A percentile compares a stretch with the other conserved stretches of the same genome.
Evolutionary conservation across 768 basidiomycete genomes (phyloP).

Genomic region (Mycena chlorophos): DNA sequence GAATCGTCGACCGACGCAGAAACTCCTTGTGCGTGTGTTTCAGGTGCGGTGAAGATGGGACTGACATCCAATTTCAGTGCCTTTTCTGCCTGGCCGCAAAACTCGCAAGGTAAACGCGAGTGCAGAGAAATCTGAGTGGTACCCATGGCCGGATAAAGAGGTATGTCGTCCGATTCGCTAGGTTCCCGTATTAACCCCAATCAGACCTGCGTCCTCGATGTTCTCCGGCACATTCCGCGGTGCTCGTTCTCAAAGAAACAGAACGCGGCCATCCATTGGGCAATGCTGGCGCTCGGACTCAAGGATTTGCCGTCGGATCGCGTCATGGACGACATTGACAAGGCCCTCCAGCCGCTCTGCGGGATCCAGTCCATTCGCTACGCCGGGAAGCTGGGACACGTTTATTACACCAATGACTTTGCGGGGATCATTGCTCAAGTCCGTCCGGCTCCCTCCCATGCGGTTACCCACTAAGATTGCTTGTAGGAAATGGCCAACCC

Average conservation of each 20-base stretch:
- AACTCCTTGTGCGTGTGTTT: too few species aligned
- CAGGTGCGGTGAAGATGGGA: too few species aligned
- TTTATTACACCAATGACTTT: constrained; percentile 24
- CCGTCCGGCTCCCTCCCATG: not conserved
- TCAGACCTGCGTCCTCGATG: too few species aligned
- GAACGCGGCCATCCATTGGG: constrained; percentile 15
- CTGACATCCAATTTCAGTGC: too few species aligned
- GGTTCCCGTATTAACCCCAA: too few species aligned
- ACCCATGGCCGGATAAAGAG: too few species aligned
- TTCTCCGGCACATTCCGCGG: too few species aligned
- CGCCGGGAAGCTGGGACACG: constrained; percentile 21
- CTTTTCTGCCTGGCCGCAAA: too few species aligned
- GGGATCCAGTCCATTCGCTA: constrained; percentile 24
- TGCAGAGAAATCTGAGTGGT: too few species aligned
- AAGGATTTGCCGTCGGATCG: constrained; percentile 10
- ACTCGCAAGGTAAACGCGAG: too few species aligned
- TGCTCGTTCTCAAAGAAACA: constrained; percentile 2
- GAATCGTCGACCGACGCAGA: too few species aligned
- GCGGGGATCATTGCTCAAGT: constrained; percentile 23
- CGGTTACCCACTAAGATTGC: not conserved
- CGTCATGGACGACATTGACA: constrained; percentile 19
- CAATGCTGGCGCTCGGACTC: constrained; percentile 12
- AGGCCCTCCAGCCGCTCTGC: constrained; percentile 19
- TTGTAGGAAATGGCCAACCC: constrained; percentile 28
- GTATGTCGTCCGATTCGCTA: too few species aligned